A percentile compares a stretch with the other conserved stretches of the same genome.
Evolutionary conservation across 2,329 filamentous ascomycete genomes (phyloP).

Genomic region (Claviceps quebecensis): DNA sequence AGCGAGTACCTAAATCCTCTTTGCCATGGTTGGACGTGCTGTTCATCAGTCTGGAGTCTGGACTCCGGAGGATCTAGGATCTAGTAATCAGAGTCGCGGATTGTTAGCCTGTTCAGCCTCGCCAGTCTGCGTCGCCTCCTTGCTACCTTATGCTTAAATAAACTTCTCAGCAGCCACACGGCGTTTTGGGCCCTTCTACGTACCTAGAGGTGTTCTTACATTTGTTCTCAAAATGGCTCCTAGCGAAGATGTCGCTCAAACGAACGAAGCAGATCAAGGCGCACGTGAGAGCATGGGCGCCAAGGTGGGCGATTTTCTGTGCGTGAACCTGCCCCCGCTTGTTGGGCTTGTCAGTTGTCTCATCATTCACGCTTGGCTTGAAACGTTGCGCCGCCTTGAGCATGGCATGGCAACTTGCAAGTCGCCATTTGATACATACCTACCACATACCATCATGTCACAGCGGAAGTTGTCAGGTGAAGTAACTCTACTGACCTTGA

Average conservation of each 20-base stretch:
- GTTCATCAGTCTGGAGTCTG: neutral
- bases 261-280: neutral
- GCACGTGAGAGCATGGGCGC: conserved; percentile 16
- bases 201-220: neutral
- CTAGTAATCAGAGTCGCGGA: neutral
- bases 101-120: neutral
- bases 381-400: neutral
- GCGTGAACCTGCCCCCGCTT: conserved; percentile 10
- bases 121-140: neutral
- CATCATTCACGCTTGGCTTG: neutral
- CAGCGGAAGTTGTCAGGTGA: neutral
- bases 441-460: neutral
- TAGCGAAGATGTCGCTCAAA: neutral
- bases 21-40: neutral
- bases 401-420: neutral
- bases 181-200: neutral
- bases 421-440: neutral
- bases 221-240: neutral
- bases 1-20: neutral
- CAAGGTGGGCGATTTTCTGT: conserved; percentile 20
- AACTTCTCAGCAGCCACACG: neutral
- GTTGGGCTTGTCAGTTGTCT: neutral
- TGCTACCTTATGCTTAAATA: neutral
- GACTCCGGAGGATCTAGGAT: neutral
- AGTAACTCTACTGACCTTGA: conserved; percentile 2